phyloP scores from a whole-genome alignment of 768 basidiomycete genomes.

The Podaxis sp. region DNA sequence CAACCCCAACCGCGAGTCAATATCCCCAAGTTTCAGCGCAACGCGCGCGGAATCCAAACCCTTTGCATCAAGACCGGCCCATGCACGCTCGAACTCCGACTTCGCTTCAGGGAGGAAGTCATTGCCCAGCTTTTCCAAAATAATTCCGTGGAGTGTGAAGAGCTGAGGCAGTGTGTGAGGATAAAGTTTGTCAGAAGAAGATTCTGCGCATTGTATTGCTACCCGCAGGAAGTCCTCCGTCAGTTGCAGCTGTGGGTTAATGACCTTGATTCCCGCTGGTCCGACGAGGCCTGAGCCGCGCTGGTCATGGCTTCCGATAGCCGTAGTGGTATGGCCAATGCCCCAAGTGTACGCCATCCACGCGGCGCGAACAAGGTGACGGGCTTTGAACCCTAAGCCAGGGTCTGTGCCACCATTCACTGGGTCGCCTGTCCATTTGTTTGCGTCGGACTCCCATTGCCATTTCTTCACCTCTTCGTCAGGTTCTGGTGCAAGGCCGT shows the following conservation, averaged over 20 bases:
- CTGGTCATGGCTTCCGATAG: constrained; percentile 36
- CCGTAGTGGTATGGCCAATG: constrained; percentile 36
- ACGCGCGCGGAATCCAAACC: constrained; percentile 48
- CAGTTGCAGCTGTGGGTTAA: constrained; percentile 54
- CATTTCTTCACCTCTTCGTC: constrained; percentile 56
- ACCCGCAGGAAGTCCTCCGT: constrained; percentile 53
- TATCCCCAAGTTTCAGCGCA: constrained; percentile 67
- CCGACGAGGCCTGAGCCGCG: constrained; percentile 28
- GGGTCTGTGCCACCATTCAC: constrained; percentile 68
- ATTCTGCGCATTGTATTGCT: constrained; percentile 44
- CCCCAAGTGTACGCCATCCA: constrained; percentile 76
- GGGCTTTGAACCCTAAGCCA: constrained; percentile 56
- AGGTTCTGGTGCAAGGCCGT: constrained; percentile 41
- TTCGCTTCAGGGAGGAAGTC: constrained; percentile 53
- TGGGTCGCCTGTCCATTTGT: constrained; percentile 57
- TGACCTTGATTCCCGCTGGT: constrained; percentile 36
- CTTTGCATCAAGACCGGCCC: constrained; percentile 40
- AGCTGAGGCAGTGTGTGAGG: constrained; percentile 54
- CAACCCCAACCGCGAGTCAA: constrained; percentile 55
- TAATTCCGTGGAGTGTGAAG: constrained; percentile 48
- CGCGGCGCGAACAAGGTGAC: constrained; percentile 63
- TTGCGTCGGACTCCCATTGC: constrained; percentile 67
- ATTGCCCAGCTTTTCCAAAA: constrained; percentile 62
- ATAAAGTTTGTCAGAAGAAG: constrained; percentile 34
- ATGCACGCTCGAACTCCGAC: constrained; percentile 55